These are phyloP conservation scores for Rutstroemia sp. DNA, from an alignment of 2,329 filamentous ascomycete species.

Conservation along the genomic window DNA sequence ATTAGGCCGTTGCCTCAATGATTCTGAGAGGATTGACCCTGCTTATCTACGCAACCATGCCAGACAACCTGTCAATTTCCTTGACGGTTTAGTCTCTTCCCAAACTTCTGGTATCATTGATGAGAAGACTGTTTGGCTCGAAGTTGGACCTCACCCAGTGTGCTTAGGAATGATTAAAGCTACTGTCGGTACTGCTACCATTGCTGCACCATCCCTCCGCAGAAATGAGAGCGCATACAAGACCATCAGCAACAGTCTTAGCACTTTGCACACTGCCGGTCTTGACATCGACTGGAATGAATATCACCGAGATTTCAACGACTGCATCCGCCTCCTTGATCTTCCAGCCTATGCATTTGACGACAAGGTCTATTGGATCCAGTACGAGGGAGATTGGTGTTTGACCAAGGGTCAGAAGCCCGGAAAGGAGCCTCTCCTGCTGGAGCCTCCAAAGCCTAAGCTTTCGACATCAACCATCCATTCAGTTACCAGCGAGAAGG, in stretches of 20 bases:
- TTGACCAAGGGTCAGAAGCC: slow-evolving; percentile 52
- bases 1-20: slow-evolving; percentile 49
- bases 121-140: slow-evolving; percentile 62
- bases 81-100: slow-evolving; percentile 52
- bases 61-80: slow-evolving; percentile 57
- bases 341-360: slow-evolving; percentile 64
- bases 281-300: slow-evolving; percentile 64
- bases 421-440: slow-evolving; percentile 39
- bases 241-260: slow-evolving; percentile 51
- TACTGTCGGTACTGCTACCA: slow-evolving; percentile 41
- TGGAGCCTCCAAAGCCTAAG: slow-evolving; percentile 46
- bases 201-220: slow-evolving; percentile 53
- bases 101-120: slow-evolving; percentile 53
- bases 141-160: slow-evolving; percentile 68
- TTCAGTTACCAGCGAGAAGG: slow-evolving; percentile 42
- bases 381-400: slow-evolving; percentile 59
- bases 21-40: slow-evolving; percentile 47
- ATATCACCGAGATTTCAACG: slow-evolving; percentile 55
- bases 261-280: slow-evolving; percentile 53
- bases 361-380: slow-evolving; percentile 61
- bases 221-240: slow-evolving; percentile 57
- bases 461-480: slow-evolving; percentile 32
- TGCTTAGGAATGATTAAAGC: slow-evolving; percentile 62
- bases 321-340: slow-evolving; percentile 50
- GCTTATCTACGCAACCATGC: slow-evolving; percentile 57